phyloP scores from a whole-genome alignment of 306 rosid genomes.

The Vicia sativa region DNA sequence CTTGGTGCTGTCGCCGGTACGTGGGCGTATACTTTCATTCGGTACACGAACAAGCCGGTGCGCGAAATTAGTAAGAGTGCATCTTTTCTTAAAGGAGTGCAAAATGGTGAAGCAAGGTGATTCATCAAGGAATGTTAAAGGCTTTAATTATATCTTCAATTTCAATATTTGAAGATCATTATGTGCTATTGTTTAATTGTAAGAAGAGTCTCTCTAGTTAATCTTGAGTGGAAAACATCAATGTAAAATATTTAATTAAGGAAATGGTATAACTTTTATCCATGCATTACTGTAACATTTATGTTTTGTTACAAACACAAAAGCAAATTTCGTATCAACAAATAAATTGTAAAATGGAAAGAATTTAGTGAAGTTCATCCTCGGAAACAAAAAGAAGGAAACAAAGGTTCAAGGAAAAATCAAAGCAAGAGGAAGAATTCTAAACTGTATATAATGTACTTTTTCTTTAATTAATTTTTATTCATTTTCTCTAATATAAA shows the following conservation, averaged over 20 bases:
- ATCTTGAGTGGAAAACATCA: neutral
- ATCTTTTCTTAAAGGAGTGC: constrained; percentile 53
- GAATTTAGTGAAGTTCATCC: too few species aligned
- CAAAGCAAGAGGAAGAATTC: too few species aligned
- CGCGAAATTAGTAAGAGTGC: constrained; percentile 59
- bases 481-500: too few species aligned
- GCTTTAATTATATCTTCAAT: neutral
- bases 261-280: neutral
- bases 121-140: neutral
- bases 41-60: constrained; percentile 66
- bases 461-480: too few species aligned
- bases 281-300: neutral
- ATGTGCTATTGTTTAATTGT: neutral
- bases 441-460: too few species aligned
- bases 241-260: neutral
- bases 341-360: too few species aligned
- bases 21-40: constrained; percentile 57
- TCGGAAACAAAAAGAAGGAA: too few species aligned
- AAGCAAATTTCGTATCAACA: too few species aligned
- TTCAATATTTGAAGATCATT: neutral
- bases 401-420: too few species aligned
- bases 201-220: neutral
- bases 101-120: constrained; percentile 29
- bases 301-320: neutral
- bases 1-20: constrained; percentile 68